Conservation (phyloP, 2,329 filamentous ascomycete species). For the Clonostachys rhizophaga region DNA sequence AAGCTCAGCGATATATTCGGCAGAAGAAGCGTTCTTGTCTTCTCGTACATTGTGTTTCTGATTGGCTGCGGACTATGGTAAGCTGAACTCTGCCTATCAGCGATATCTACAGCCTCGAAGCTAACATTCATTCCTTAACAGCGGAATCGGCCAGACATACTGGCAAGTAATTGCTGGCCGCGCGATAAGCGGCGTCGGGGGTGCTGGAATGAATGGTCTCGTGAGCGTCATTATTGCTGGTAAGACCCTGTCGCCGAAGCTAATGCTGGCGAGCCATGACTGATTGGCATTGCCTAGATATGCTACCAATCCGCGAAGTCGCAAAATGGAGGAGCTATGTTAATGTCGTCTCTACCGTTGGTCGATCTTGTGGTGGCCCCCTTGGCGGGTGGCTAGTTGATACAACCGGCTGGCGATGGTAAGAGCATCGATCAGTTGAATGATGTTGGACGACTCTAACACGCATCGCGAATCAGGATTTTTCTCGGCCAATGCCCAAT, state of each 20-base stretch:
- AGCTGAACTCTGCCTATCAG: neutral
- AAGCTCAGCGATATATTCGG: conserved; percentile 15
- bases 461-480: neutral
- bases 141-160: neutral
- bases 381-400: conserved; percentile 4
- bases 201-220: neutral
- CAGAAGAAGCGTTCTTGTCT: conserved; percentile 7
- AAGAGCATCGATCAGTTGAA: neutral
- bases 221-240: neutral
- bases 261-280: neutral
- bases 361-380: conserved; percentile 4
- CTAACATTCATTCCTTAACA: neutral
- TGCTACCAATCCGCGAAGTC: conserved; percentile 5
- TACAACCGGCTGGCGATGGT: conserved; percentile 7
- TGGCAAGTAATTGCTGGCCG: conserved; percentile 1
- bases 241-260: neutral
- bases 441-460: neutral
- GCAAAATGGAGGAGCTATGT: conserved; percentile 6
- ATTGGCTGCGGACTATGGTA: conserved; percentile 6
- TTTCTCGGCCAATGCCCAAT: conserved; percentile 1
- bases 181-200: neutral
- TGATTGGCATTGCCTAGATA: neutral
- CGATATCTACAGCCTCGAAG: no score
- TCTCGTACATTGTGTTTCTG: conserved; percentile 11
- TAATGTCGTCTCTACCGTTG: conserved; percentile 5